Percentiles rank a stretch among this genome's conserved stretches.
Conservation (phyloP, 2,329 filamentous ascomycete species). For the Botryosphaeria dothidea region DNA sequence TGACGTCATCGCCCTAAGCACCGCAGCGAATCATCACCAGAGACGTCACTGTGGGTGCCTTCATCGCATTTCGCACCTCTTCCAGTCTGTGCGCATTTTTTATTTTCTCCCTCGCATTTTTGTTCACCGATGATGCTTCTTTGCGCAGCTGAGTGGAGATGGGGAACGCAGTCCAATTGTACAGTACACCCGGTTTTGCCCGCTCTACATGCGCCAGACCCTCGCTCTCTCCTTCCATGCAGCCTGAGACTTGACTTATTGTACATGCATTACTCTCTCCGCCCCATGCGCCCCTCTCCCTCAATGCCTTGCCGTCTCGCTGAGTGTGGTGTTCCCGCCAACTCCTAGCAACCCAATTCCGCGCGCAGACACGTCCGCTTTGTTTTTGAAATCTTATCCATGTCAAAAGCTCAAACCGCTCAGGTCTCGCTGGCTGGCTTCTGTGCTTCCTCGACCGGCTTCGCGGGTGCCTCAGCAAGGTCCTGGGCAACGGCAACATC, state of each 20-base stretch:
- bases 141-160: not conserved
- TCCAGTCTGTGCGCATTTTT: slow-evolving; percentile 2
- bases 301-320: not conserved
- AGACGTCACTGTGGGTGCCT: not conserved
- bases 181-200: slow-evolving; percentile 9
- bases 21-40: not conserved
- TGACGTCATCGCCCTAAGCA: slow-evolving; percentile 10
- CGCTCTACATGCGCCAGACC: slow-evolving; percentile 10
- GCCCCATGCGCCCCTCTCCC: not conserved
- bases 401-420: not conserved
- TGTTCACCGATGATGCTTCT: not conserved
- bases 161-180: not conserved
- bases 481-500: slow-evolving; percentile 12
- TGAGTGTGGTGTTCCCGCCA: not conserved
- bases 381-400: not conserved
- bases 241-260: not conserved
- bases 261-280: not conserved
- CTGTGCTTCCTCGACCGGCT: slow-evolving; percentile 25
- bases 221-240: not conserved
- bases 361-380: slow-evolving; percentile 40
- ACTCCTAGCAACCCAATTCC: slow-evolving; percentile 25
- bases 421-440: slow-evolving; percentile 31
- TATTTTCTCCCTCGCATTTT: not conserved
- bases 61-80: not conserved
- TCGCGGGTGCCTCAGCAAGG: not conserved